Base-by-base conservation (phyloP, 2,329 filamentous ascomycete genomes). In the Trichophyton simii region DNA sequence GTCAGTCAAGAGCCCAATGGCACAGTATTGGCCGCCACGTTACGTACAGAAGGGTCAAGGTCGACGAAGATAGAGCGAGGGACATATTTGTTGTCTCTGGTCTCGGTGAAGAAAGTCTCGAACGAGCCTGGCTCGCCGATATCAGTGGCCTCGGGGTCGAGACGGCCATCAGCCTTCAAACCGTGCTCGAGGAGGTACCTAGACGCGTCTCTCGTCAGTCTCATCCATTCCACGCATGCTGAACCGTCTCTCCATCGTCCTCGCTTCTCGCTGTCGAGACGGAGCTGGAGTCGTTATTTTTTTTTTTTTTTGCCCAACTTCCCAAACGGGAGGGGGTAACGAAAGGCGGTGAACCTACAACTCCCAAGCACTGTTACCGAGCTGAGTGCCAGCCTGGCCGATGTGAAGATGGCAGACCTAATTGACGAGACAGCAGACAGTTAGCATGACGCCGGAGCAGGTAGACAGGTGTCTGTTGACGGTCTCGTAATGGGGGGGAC, bases 291-390 rank as follows among this genome's bases (percentile, higher is more conserved):
- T n/a, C n/a, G n/a, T 28, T 25, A n/a, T 18, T 3, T 54, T 18
- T 36, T 58, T 25, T 58, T 34, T 28, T 15, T 22, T 22, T 22
- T 41, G 7, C 34, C 41, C 36, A 3, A 42, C 3, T 50, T 50
- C 20, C 46, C 46, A 13, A 50, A 5, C 25, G 13, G 46, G 38
- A 20, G 48, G 18, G 41, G 59, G 44, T n/a, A 38, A 52, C 20
- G 58, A 48, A 62, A 63, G 66, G 64, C 63, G 62, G 59, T 65
- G 65, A 63, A 73, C 82, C 66, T 82, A 86, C 84, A 86, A 79
- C 75, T 87, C 83, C 84, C 84, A 87, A 67, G 83, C 84, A 70
- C 80, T 82, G 76, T 86, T 86, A 68, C 84, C 84, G 63, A 87
- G 80, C 78, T 87, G 84, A 61, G 78, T 80, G 73, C 84, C 84